phyloP scores from a whole-genome alignment of 495 filamentous ascomycete genomes.

The Neurospora tetrasperma region DNA sequence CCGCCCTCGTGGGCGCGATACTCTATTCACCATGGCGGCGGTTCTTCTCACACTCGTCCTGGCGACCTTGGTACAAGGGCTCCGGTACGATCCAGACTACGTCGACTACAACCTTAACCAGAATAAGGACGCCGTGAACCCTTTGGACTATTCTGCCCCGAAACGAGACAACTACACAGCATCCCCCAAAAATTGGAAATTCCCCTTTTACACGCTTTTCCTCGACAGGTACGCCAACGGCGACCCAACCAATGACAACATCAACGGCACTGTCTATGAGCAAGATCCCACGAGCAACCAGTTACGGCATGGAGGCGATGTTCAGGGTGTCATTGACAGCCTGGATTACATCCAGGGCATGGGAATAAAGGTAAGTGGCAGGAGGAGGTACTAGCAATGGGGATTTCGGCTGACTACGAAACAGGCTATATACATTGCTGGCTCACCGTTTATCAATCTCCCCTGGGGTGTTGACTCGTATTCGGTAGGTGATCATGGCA shows the following conservation, averaged over 20 bases:
- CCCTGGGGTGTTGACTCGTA: constrained; percentile 49
- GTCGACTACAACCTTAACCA: constrained; percentile 52
- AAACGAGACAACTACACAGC: constrained; percentile 48
- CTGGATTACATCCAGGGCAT: constrained; percentile 67
- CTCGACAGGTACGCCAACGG: constrained; percentile 61
- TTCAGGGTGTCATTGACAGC: constrained; percentile 52
- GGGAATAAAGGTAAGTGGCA: constrained; percentile 44
- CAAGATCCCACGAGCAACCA: constrained; percentile 58
- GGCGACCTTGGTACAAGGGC: constrained; percentile 19
- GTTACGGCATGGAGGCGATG: constrained; percentile 61
- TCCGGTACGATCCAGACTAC: constrained; percentile 45
- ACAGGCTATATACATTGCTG: constrained; percentile 58
- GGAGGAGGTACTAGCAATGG: not conserved
- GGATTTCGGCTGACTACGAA: not conserved
- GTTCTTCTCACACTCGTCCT: constrained; percentile 4
- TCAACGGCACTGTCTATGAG: constrained; percentile 59
- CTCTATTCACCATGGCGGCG: constrained; percentile 7
- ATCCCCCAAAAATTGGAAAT: constrained; percentile 58
- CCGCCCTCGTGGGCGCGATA: constrained; percentile 12
- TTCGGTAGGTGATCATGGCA: constrained; percentile 12
- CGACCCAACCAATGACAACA: constrained; percentile 60
- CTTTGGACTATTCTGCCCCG: constrained; percentile 51
- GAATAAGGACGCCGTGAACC: constrained; percentile 46
- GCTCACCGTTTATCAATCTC: constrained; percentile 35
- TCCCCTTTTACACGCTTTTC: constrained; percentile 61